A percentile compares a stretch with the other conserved stretches of the same genome.
phyloP scores from a whole-genome alignment of 257 asterid species.

The Solanum neorickii region DNA sequence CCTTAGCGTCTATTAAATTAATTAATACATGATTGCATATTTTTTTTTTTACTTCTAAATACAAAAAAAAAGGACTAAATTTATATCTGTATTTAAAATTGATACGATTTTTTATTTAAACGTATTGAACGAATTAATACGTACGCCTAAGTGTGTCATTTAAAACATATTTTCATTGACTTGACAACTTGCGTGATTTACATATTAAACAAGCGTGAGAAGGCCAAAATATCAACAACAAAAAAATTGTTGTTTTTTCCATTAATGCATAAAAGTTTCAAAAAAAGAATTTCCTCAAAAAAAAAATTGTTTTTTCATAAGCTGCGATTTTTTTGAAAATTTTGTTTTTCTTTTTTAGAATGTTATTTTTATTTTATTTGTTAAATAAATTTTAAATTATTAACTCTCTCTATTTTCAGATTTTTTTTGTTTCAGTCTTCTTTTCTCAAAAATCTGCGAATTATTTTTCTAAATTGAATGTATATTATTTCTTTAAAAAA shows the following conservation, averaged over 20 bases:
- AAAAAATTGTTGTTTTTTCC: no score
- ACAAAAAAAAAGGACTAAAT: not conserved
- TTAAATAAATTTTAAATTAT: no score
- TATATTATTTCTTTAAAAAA: no score
- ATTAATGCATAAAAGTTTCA: not conserved
- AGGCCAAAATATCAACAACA: not conserved
- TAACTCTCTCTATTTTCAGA: not conserved
- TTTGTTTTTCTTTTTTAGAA: not conserved
- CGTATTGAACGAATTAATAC: not conserved
- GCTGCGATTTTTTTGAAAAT: not conserved
- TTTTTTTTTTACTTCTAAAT: not conserved
- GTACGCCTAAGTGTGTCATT: not conserved
- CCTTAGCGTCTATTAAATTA: not conserved
- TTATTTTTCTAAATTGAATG: not conserved
- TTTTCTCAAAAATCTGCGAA: not conserved
- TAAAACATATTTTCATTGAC: not conserved
- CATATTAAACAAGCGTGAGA: not conserved
- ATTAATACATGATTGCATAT: not conserved
- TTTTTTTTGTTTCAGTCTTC: not conserved
- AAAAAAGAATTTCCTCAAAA: no score
- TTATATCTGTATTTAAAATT: accelerated
- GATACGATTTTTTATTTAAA: not conserved
- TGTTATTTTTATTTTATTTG: not conserved
- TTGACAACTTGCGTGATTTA: not conserved
- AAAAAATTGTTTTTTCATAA: not conserved